phyloP scores from a whole-genome alignment of 2,329 filamentous ascomycete genomes.

The Fusarium nygamai region DNA sequence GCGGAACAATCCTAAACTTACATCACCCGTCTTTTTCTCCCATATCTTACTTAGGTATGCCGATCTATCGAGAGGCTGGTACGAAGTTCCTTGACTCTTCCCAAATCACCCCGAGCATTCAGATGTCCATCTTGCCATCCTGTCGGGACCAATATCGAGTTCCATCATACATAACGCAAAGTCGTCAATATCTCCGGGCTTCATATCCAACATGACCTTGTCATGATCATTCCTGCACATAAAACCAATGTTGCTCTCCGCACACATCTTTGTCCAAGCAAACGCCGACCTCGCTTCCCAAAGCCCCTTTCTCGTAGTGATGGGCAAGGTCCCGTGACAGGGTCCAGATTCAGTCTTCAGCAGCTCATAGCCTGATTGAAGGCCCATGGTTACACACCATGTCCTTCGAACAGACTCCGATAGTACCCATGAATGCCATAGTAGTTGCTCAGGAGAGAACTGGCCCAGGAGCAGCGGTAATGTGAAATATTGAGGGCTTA shows the following conservation, averaged over 20 bases:
- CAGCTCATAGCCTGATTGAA: conserved; percentile 30
- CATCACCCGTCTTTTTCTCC: accelerated
- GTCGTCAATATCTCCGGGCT: conserved; percentile 1
- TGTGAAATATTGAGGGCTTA: not conserved
- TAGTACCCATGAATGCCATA: conserved; percentile 47
- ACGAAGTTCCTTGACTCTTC: accelerated
- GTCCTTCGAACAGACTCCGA: conserved; percentile 46
- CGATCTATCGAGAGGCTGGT: accelerated
- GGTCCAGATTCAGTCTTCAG: conserved; percentile 16
- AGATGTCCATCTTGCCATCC: conserved; percentile 11
- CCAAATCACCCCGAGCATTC: not conserved
- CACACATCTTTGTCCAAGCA: conserved; percentile 33
- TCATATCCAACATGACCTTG: not conserved
- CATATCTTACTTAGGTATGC: accelerated
- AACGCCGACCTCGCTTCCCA: conserved; percentile 42
- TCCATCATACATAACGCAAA: conserved; percentile 25
- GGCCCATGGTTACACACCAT: conserved; percentile 37
- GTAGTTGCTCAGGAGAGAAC: conserved; percentile 14
- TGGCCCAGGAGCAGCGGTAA: not conserved
- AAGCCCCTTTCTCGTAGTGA: conserved; percentile 41
- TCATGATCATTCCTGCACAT: conserved; percentile 25
- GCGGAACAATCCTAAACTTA: not conserved
- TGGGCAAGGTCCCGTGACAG: conserved; percentile 23
- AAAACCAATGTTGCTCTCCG: conserved; percentile 26
- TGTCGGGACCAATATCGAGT: conserved; percentile 17